Percentiles rank a stretch among this genome's conserved stretches.
These are phyloP conservation scores for Albugo candida DNA, from an alignment of 352 stramenopile genomes.

Conservation along the genomic window DNA sequence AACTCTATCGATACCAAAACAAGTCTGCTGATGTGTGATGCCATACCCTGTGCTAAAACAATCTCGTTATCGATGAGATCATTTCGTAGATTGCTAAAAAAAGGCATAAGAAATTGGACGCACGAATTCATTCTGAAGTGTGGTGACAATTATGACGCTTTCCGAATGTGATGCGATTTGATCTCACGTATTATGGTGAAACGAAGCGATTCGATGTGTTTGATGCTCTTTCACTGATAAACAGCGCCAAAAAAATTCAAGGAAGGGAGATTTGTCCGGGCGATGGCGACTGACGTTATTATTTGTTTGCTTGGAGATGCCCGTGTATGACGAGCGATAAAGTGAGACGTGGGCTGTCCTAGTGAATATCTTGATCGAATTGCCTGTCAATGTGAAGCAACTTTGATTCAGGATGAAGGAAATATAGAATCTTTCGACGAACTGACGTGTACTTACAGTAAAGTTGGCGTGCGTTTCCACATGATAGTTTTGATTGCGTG, in stretches of 20 bases:
- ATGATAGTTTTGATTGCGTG: no score
- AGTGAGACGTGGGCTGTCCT: constrained; percentile 35
- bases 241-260: constrained; percentile 39
- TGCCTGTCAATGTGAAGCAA: no score
- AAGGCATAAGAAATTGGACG: constrained; percentile 91
- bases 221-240: constrained; percentile 47
- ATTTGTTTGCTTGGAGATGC: constrained; percentile 62
- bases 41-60: no score
- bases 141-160: constrained; percentile 39
- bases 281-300: constrained; percentile 46
- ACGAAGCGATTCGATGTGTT: constrained; percentile 42
- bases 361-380: no score
- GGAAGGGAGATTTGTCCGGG: constrained; percentile 38
- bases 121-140: constrained; percentile 99
- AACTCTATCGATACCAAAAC: no score
- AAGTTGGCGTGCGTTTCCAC: no score
- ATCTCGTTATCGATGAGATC: no score
- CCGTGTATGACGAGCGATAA: constrained; percentile 25
- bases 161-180: constrained; percentile 44
- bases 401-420: no score
- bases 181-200: constrained; percentile 48
- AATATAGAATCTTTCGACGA: no score
- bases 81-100: no score
- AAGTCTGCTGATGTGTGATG: no score
- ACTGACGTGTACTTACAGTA: no score